phyloP scores from a whole-genome alignment of 129 eudicot genomes.

The Centaurea solstitialis region DNA sequence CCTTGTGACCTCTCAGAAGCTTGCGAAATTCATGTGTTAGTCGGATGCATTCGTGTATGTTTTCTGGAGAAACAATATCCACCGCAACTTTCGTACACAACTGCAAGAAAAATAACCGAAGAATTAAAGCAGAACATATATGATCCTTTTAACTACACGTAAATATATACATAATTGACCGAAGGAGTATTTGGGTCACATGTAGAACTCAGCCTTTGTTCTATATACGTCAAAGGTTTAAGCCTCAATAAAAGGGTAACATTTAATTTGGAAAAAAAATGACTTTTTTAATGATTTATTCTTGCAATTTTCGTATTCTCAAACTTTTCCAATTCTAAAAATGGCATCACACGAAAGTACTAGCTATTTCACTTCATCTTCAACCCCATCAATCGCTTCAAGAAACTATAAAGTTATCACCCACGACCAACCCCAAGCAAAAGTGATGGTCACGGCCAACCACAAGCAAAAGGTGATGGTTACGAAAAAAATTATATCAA shows the following conservation, averaged over 20 bases:
- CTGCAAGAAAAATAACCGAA: constrained; percentile 30
- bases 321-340: too few species aligned
- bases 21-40: constrained; percentile 64
- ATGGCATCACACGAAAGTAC: too few species aligned
- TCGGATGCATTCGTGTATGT: constrained; percentile 55
- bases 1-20: constrained; percentile 62
- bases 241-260: not conserved
- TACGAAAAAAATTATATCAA: too few species aligned
- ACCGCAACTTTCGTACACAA: constrained; percentile 78
- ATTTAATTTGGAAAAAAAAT: not conserved
- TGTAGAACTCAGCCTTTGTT: not conserved
- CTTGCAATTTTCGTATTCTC: too few species aligned
- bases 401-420: too few species aligned
- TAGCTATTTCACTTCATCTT: too few species aligned
- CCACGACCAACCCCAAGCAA: too few species aligned
- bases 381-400: too few species aligned
- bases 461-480: too few species aligned
- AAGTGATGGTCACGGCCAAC: too few species aligned
- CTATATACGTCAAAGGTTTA: too few species aligned
- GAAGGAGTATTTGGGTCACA: not conserved
- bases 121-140: not conserved
- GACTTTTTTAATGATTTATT: too few species aligned
- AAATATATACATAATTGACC: not conserved
- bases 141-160: not conserved
- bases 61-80: constrained; percentile 85